Conservation (phyloP, 441 rosid genomes). For the Populus hybrid region DNA sequence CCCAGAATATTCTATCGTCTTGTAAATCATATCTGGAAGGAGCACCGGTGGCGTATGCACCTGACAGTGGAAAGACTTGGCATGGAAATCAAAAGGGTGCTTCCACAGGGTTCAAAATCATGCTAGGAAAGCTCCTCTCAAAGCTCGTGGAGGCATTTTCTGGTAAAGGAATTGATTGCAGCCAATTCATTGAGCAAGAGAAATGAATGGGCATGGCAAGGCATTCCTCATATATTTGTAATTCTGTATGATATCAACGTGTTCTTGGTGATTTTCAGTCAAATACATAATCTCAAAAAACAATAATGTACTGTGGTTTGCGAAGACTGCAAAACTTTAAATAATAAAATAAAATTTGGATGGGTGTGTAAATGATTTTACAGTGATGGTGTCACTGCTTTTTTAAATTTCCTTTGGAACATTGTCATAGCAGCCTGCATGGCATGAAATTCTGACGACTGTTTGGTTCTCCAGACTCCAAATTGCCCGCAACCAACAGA, state of each 20-base stretch:
- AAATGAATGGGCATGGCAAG: conserved; percentile 15
- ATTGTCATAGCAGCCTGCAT: too few relatives aligned
- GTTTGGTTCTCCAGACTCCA: neutral
- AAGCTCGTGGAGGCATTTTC: conserved; percentile 76
- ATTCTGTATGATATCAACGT: conserved; percentile 21
- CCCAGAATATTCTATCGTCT: conserved; percentile 44
- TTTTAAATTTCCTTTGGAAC: too few relatives aligned
- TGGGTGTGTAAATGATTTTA: neutral
- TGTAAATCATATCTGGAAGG: conserved; percentile 82
- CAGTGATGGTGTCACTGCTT: too few relatives aligned
- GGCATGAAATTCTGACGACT: too few relatives aligned
- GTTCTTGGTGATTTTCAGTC: conserved; percentile 18
- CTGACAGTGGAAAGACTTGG: conserved; percentile 18
- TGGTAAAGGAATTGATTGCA: conserved; percentile 60
- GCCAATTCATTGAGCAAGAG: conserved; percentile 32
- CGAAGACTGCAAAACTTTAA: too few relatives aligned
- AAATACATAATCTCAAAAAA: too few relatives aligned
- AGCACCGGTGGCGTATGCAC: conserved; percentile 47
- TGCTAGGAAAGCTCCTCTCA: conserved; percentile 78
- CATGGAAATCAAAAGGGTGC: conserved; percentile 41
- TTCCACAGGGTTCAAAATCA: conserved; percentile 91
- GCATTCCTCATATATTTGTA: conserved; percentile 18
- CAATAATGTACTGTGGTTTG: neutral
- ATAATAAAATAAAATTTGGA: neutral
- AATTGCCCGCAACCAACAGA: neutral